Evolutionary conservation across 768 basidiomycete species (phyloP), one percentile per base, ranked within the genome.

Genomic region (Gloeostereum incarnatum): DNA sequence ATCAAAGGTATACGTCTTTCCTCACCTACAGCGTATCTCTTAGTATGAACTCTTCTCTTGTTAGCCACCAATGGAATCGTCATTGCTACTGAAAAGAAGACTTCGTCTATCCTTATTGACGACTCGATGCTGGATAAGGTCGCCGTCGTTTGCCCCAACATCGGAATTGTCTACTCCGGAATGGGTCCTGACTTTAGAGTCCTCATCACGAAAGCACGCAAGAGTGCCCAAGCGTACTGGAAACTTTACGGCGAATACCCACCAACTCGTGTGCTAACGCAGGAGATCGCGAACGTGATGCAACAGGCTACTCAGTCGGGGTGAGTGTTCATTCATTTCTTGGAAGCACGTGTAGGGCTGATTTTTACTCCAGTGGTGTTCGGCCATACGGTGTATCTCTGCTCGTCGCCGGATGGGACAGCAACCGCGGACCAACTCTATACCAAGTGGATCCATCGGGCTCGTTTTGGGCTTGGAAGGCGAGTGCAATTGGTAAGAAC

Each of bases 391-490:
- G 96, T 45, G 93, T 99, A 39, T 97, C 93, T 31, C 68, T 99
- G 40, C 72, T 99, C 36, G 92, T 99, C 25, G 94, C 94, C 14
- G 96, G 96, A 31, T 99, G 87, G 84, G 96, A 99, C 58, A 69
- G 70, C 50, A 82, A 83, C 56, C 82, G 90, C n/a, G 96, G 96
- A 17, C 90, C 92, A 46, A 84, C 81, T n/a, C 71, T 99, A 48
- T 98, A 96, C 63, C 96, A 99, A 60, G 93, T 99, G 30, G 96
- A 99, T 65, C 96, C 96, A 27, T 96, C 92, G 25, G 96, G 96
- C 39, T 91, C 90, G 22, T 99, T 89, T 65, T 99, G 96, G 96
- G 94, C 96, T 21, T 99, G 96, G 96, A 99, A 99, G 58, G 96
- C 96, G 6, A 94, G 91, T 56, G 96, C 96, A 8, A 99, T 98